These are phyloP conservation scores for Curvularia hawaiiensis DNA, from an alignment of 2,329 filamentous ascomycete genomes.

Conservation along the genomic window DNA sequence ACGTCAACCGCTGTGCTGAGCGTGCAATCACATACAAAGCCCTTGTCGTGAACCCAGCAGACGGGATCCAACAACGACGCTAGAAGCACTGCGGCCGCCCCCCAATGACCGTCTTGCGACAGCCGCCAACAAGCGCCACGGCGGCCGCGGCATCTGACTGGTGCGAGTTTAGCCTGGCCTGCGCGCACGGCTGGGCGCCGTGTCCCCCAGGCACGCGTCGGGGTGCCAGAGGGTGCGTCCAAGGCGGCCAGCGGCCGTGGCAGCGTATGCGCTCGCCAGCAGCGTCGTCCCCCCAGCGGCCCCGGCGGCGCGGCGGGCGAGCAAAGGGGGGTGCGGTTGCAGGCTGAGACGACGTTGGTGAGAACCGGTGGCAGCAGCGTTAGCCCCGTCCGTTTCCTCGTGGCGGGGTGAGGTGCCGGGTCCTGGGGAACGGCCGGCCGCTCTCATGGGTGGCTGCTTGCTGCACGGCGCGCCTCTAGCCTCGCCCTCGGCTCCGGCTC, in stretches of 20 bases:
- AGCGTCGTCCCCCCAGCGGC: neutral
- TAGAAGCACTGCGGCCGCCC: constrained; percentile 9
- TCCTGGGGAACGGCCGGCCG: constrained; percentile 14
- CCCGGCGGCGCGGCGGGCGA: too few relatives aligned
- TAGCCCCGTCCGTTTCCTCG: constrained; percentile 13
- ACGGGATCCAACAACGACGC: constrained; percentile 14
- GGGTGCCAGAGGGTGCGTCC: neutral
- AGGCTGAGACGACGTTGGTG: constrained; percentile 1
- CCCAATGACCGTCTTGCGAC: constrained; percentile 5
- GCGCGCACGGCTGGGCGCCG: neutral
- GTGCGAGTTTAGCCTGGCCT: constrained; percentile 9
- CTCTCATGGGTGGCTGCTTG: neutral
- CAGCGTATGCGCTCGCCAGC: neutral
- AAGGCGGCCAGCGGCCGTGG: too few relatives aligned
- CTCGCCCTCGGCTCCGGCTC: constrained; percentile 20
- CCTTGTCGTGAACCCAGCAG: constrained; percentile 11
- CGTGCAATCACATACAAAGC: neutral
- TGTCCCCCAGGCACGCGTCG: neutral
- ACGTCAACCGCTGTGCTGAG: neutral
- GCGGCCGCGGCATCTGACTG: constrained; percentile 14
- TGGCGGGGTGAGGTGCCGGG: constrained; percentile 19
- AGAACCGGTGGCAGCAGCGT: constrained; percentile 12
- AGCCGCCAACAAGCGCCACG: constrained; percentile 16
- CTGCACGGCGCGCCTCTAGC: constrained; percentile 2
- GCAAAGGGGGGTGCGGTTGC: neutral